Base-by-base conservation (phyloP, 2,329 filamentous ascomycete species). In the Pseudocercospora vitis region DNA sequence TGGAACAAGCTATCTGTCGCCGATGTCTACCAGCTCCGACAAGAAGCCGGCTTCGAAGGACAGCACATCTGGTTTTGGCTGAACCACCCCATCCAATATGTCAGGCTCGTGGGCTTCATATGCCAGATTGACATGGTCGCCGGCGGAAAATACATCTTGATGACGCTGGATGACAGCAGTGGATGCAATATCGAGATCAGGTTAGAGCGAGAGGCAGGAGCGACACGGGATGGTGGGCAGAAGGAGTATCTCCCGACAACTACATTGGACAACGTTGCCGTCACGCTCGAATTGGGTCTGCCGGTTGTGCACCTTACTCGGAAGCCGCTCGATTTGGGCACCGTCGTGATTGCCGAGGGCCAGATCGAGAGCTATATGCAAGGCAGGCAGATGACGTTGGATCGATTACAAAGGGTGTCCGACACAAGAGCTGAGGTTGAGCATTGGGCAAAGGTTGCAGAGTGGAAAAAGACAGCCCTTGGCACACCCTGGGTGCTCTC, bases 111-210 rank as follows among this genome's bases (percentile, higher is more conserved):
- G 3, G 77, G 74, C 7, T 63, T 74, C 6, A 64, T 79, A 3
- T 71, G 76, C 23, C 73, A 74, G 3, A 72, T 79, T 55, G 64
- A 68, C 19, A 31, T 54, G n/a, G 54, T 65, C 6, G 55, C 47
- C 4, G 67, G 72, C 14, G 73, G 74, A 44, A 71, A 65, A 50
- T 76, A 72, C 58, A 70, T 70, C 2, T 61, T 83, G 37, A 70
- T 86, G 31, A 79, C 76, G 0, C 60, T 86, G 8, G 83, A 86
- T 65, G 83, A 86, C 60, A 78, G 81, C 61, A 84, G 80, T 65
- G 83, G 82, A 29, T 73, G 72, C 0, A 81, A 74, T 4, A 74
- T 86, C 51, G 81, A 85, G 44, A 70, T 84, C 14, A 78, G 76
- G 63, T 76, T 81, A 16, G 74, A 78, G 33, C 68, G 71, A 21